Evolutionary conservation across 495 filamentous ascomycete species (phyloP), one percentile per base, ranked within the genome.

Genomic region (Cenococcum geophilum): DNA sequence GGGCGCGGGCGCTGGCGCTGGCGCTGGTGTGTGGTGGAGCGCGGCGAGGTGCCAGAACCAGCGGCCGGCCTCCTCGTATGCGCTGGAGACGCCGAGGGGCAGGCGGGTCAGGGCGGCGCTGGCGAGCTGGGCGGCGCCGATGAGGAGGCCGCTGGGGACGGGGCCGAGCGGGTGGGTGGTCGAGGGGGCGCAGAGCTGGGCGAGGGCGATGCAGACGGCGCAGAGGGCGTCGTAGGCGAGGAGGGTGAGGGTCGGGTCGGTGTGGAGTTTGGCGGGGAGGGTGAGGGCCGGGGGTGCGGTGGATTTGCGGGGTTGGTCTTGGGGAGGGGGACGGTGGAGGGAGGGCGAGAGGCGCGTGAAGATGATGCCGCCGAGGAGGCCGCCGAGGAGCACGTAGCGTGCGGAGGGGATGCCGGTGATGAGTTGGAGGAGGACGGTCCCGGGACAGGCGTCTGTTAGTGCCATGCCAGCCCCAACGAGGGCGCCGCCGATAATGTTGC

Each of bases 391-490:
- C 0, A 76, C 72, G 50, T 71, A 76, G 43, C 73, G 66, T 5
- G 76, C 78, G 1, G 78, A 77, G 1, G 40, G 67, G 16, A 81
- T 69, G 40, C 79, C 77, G n/a, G 71, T 69, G 22, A 75, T 80
- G 21, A 82, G 48, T 70, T 85, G 81, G 0, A 78, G 76, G 53
- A 83, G 72, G 0, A 82, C 74, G 11, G 80, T 83, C 3, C 82
- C 81, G 0, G 81, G 80, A 60, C 82, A 85, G 0, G 81, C 75
- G 25, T 80, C 82, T 1, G 81, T 76, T 21, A 83, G 68, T 27
- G 78, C 71, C 80, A 84, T 79, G 59, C 82, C 82, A 1, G 75
- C 54, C 43, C 82, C 82, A 37, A 83, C 68, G 11, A 85, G 71
- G 5, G 65, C 52, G 34, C 82, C 82, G 58, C 81, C 82, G 66